A percentile compares a stretch with the other conserved stretches of the same genome.
phyloP scores from a whole-genome alignment of 1,139 yeast species.

The Kodamaea suecica region DNA sequence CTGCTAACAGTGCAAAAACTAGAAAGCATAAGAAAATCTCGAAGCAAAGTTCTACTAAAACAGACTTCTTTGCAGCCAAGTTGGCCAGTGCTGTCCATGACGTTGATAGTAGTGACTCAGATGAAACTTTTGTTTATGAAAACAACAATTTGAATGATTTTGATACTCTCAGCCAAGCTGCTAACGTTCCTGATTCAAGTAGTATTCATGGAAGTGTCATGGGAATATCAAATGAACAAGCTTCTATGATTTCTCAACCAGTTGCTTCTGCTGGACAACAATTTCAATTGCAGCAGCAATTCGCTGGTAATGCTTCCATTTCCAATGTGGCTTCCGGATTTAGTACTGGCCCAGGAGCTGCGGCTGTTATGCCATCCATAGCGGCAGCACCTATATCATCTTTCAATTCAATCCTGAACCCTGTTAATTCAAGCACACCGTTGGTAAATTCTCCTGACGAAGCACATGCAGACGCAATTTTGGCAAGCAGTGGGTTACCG shows the following conservation, averaged over 20 bases:
- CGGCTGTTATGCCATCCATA: not conserved
- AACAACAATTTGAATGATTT: conserved; percentile 33
- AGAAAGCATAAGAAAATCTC: conserved; percentile 15
- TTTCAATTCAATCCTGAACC: too few species aligned
- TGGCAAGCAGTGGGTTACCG: not conserved
- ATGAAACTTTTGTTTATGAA: conserved; percentile 92
- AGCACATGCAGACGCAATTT: not conserved
- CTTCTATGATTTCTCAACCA: not conserved
- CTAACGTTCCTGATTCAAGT: conserved; percentile 4
- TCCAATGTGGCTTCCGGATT: not conserved
- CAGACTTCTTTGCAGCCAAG: conserved; percentile 92
- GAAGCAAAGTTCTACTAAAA: conserved; percentile 50
- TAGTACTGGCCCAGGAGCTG: not conserved
- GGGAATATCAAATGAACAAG: not conserved
- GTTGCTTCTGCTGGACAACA: conserved; percentile 3
- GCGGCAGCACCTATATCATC: not conserved
- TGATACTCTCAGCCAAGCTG: conserved; percentile 13
- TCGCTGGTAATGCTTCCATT: not conserved
- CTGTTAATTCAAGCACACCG: not conserved
- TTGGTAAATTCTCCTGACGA: not conserved
- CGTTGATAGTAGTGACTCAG: conserved; percentile 80
- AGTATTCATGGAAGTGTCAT: conserved; percentile 14
- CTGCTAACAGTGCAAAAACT: not conserved
- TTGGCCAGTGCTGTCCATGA: conserved; percentile 93
- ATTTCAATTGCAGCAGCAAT: conserved; percentile 3